Percentiles rank a stretch among this genome's conserved stretches.
phyloP scores from a whole-genome alignment of 2,329 filamentous ascomycete genomes.

The Ascomycota sp. region DNA sequence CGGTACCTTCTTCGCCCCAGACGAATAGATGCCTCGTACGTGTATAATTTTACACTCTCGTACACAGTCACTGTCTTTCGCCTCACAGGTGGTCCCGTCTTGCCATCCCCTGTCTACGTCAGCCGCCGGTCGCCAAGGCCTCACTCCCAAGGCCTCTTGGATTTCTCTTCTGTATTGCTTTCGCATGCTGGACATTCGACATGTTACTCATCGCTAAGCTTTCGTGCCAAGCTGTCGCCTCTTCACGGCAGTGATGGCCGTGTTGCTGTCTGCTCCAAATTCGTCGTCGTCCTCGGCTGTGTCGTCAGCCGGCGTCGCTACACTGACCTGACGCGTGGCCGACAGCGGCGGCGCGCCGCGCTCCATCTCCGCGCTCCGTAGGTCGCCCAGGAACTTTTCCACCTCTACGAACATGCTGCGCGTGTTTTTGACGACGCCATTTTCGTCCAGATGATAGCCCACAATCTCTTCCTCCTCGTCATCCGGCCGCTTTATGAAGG shows the following conservation, averaged over 20 bases:
- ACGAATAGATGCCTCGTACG: too few relatives aligned
- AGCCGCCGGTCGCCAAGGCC: too few relatives aligned
- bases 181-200: too few relatives aligned
- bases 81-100: too few relatives aligned
- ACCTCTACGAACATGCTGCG: constrained; percentile 77
- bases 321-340: constrained; percentile 14
- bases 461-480: constrained; percentile 24
- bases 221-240: constrained; percentile 15
- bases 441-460: constrained; percentile 51
- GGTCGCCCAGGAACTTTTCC: constrained; percentile 52
- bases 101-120: too few relatives aligned
- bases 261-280: constrained; percentile 18
- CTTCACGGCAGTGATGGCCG: constrained; percentile 12
- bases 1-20: too few relatives aligned
- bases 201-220: constrained; percentile 4
- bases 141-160: too few relatives aligned
- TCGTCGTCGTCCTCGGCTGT: constrained; percentile 29
- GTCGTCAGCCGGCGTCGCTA: constrained; percentile 20
- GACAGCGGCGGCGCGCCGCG: constrained; percentile 15
- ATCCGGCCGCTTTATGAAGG: constrained; percentile 27
- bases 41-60: too few relatives aligned
- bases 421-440: constrained; percentile 70
- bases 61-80: too few relatives aligned
- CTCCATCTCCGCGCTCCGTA: constrained; percentile 49
- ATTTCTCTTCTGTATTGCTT: too few relatives aligned